These are phyloP conservation scores for Solanum okadae DNA, from an alignment of 257 asterid genomes.

Conservation along the genomic window DNA sequence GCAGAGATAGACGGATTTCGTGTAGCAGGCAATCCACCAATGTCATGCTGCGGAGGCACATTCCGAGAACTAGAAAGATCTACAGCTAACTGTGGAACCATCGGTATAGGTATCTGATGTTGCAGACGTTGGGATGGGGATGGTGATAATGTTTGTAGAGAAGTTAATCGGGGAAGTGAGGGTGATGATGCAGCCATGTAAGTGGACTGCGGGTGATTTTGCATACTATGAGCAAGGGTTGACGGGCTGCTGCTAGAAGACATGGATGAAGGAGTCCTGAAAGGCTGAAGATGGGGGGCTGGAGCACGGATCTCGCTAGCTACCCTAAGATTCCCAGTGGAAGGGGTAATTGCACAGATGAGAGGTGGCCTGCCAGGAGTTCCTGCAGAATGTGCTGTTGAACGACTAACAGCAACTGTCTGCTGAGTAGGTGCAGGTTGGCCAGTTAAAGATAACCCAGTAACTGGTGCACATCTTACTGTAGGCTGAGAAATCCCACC, in stretches of 20 bases:
- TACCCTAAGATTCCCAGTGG: conserved; percentile 21
- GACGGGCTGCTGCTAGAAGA: conserved; percentile 6
- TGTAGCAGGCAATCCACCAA: background rate
- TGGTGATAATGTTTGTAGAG: conserved; percentile 3
- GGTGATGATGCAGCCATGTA: conserved; percentile 8
- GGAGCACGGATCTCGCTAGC: conserved; percentile 32
- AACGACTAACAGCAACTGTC: conserved; percentile 15
- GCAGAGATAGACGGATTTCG: conserved; percentile 7
- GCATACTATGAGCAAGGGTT: conserved; percentile 1
- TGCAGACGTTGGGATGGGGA: background rate
- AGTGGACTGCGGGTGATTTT: conserved; percentile 3
- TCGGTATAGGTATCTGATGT: background rate
- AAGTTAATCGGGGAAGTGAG: background rate
- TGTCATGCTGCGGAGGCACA: background rate
- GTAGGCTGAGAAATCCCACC: background rate
- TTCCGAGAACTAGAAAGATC: conserved; percentile 4
- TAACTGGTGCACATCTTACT: conserved; percentile 3
- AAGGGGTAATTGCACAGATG: conserved; percentile 41
- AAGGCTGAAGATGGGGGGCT: conserved; percentile 42
- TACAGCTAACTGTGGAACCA: background rate
- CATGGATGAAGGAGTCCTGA: conserved; percentile 25
- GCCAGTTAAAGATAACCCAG: conserved; percentile 4
- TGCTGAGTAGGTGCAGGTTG: conserved; percentile 19
- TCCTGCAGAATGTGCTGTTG: conserved; percentile 29
- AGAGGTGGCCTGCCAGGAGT: conserved; percentile 44